Evolutionary conservation across 2,329 filamentous ascomycete species (phyloP), one percentile per base, ranked within the genome.

Genomic region (Elsinoe ampelina): DNA sequence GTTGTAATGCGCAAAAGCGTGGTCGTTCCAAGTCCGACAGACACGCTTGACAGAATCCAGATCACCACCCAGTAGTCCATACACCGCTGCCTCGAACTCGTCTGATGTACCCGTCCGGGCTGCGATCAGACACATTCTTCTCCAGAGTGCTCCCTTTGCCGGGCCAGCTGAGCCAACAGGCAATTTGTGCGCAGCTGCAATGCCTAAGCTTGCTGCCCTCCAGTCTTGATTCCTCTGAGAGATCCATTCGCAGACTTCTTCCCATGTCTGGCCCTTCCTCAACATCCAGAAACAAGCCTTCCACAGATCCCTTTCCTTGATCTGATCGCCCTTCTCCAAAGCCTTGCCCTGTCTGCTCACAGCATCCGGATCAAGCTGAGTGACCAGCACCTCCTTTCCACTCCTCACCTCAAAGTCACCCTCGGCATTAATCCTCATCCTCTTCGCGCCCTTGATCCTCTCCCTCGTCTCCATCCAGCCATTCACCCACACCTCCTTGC

Each of bases 381-480:
- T 95, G 55, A 95, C 83, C 2, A 95, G 73, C 5, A 81, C 79
- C 56, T 82, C 82, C 22, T 79, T 81, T 64, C 74, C 75, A 51
- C 82, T 79, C 41, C 64, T 62, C 42, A 71, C 69, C 58, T 70
- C 68, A 77, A 77, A 64, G 76, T 85, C 61, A 79, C 68, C 48
- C 81, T 77, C 35, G 80, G 79, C 58, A 58, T 63, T 22, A 26
- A 82, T 80, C 58, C 87, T 81, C 61, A 93, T 74, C 58, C 86
- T 84, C 74, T 97, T 98, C 68, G 89, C 83, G 57, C 87, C 81
- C 74, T 98, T 98, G 71, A 98, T 89, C 48, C 85, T 85, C 58
- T 88, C 83, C 61, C 90, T 87, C 0, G 93, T 96, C 68, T 95
- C 89, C 61, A 96, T 81, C 88, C 91, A 96, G 39, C 92, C 92